Conservation (phyloP, 257 asterid species). For the Linderniella brevidens region DNA sequence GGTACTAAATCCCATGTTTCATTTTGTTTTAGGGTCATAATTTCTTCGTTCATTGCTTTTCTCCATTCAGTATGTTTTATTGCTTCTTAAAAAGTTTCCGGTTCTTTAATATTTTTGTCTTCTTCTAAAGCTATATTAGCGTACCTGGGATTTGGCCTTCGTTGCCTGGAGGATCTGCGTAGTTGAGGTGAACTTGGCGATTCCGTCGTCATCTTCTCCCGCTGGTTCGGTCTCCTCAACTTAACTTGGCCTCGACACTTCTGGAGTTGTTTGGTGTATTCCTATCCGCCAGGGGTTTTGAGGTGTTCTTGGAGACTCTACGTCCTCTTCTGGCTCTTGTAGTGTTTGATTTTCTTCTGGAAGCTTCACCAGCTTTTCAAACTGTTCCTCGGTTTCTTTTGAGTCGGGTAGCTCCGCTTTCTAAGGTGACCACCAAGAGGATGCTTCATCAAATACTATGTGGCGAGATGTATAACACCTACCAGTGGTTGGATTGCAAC, state of each 20-base stretch:
- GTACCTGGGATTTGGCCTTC: slow-evolving; percentile 7
- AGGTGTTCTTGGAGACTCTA: background rate
- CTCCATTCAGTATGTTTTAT: background rate
- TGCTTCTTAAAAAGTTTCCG: slow-evolving; percentile 6
- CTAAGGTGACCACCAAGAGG: slow-evolving; percentile 8
- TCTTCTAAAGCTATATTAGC: slow-evolving; percentile 6
- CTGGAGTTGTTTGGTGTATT: background rate
- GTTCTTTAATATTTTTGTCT: background rate
- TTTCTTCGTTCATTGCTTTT: slow-evolving; percentile 5
- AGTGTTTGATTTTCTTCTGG: background rate
- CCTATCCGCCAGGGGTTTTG: slow-evolving; percentile 5
- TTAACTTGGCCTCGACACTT: no score
- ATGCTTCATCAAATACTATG: slow-evolving; percentile 5
- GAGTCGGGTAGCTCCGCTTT: slow-evolving; percentile 1
- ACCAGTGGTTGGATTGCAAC: slow-evolving; percentile 10
- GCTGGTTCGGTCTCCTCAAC: no score
- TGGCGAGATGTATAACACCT: background rate
- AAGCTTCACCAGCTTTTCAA: background rate
- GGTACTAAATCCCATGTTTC: slow-evolving; percentile 9
- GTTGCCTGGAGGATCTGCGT: slow-evolving; percentile 6
- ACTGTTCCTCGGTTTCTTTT: background rate
- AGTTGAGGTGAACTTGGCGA: background rate
- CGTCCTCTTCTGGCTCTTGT: background rate
- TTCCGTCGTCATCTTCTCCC: background rate
- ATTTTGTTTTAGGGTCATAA: background rate